Base-by-base conservation (phyloP, 768 basidiomycete genomes). In the Russula dissimulans region DNA sequence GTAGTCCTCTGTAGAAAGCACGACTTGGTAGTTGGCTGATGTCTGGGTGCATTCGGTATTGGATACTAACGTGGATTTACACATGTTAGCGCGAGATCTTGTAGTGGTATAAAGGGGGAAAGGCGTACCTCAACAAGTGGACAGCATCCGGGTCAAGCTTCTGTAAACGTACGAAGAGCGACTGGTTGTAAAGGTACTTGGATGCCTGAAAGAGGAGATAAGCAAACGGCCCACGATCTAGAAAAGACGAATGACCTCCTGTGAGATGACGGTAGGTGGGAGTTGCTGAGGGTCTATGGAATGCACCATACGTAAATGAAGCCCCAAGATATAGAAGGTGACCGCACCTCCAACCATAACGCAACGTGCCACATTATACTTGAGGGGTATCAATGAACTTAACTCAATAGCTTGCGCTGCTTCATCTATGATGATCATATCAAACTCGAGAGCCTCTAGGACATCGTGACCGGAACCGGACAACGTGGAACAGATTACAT, bases 11-110 rank as follows among this genome's bases (percentile, higher is more conserved):
- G 69, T 99, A 99, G 74, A 99, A 99, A 2, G 93, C 73, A 48
- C 78, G 79, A 60, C 94, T 97, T 0, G 97, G 97, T 17, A 99
- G 80, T 53, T 77, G 77, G 63, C 93, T 95, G 69, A 98, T 97
- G 54, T 91, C 86, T 1, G 95, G 95, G 69, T 99, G 95, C 97
- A 99, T 99, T 65, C 97, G 95, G 70, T 99, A 99, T 74, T 99
- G 97, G 44, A 99, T 98, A 66, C 95, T 97, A 60, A 60, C 36
- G 56, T 32, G 18, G 39, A 54, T 36, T 56, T 12, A 54, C n/a
- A 5, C 38, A 14, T 42, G 53, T 57, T 29, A 18, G 45, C n/a
- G 15, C 52, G 34, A 44, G 11, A 14, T 43, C 22, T 32, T 26
- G 9, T 43, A 49, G 34, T 22, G 42, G n/a, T 22, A 43, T 32